Percentiles rank a stretch among this genome's conserved stretches.
These are phyloP conservation scores for Aureobasidium sp. DNA, from an alignment of 2,329 filamentous ascomycete genomes.

Conservation along the genomic window DNA sequence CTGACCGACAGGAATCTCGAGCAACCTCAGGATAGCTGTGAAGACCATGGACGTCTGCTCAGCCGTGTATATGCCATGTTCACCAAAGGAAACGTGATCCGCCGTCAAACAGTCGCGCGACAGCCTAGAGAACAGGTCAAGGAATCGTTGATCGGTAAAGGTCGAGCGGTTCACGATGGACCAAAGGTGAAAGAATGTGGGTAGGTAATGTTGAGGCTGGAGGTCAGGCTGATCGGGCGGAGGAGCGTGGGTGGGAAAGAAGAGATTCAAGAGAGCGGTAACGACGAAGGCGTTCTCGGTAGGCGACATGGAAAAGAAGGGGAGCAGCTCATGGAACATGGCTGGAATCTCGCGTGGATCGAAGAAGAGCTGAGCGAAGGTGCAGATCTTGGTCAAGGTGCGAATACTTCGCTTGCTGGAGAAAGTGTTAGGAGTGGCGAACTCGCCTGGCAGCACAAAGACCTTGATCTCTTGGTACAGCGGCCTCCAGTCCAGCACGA, in stretches of 20 bases:
- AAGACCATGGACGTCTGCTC: conserved; percentile 92
- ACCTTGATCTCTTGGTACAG: conserved; percentile 89
- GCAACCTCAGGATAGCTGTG: conserved; percentile 77
- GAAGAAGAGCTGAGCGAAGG: conserved; percentile 87
- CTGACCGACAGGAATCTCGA: conserved; percentile 95
- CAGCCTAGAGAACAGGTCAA: conserved; percentile 83
- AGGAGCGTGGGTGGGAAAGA: conserved; percentile 77
- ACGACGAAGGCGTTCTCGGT: conserved; percentile 89
- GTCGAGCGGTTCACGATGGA: conserved; percentile 86
- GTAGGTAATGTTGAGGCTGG: conserved; percentile 82
- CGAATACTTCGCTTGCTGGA: conserved; percentile 57
- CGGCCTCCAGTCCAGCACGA: conserved; percentile 88
- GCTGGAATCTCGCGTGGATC: conserved; percentile 77
- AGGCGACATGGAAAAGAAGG: conserved; percentile 83
- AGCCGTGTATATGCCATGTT: conserved; percentile 84
- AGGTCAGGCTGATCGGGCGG: conserved; percentile 65
- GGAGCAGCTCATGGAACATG: conserved; percentile 50
- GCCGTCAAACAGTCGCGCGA: conserved; percentile 75
- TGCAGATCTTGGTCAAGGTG: conserved; percentile 79
- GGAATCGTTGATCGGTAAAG: conserved; percentile 74
- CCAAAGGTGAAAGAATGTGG: conserved; percentile 95
- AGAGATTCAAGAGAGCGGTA: conserved; percentile 74
- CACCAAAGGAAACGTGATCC: conserved; percentile 68
- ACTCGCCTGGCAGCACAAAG: conserved; percentile 80
- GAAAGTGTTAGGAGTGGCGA: conserved; percentile 53